Conservation (phyloP, 169 alveolate genomes). For the Plasmodium chabaudi region DNA sequence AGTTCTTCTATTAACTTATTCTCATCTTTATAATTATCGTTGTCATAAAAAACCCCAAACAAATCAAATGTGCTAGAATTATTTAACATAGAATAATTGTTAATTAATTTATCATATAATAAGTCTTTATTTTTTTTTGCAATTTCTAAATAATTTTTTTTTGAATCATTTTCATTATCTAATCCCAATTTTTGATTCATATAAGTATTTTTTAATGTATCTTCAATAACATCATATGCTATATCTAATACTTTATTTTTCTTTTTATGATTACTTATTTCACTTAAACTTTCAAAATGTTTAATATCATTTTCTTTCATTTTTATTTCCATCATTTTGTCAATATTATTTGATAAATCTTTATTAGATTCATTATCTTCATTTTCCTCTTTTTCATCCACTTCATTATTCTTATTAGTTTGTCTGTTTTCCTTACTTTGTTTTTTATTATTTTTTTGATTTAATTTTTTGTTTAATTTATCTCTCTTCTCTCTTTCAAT, state of each 20-base stretch:
- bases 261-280: constrained; percentile 46
- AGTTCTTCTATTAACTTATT: constrained; percentile 38
- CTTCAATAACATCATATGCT: constrained; percentile 59
- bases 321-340: constrained; percentile 39
- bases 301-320: constrained; percentile 16
- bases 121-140: constrained; percentile 69
- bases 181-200: neutral
- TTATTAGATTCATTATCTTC: neutral
- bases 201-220: constrained; percentile 47
- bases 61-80: constrained; percentile 61
- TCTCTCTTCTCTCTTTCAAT: constrained; percentile 56
- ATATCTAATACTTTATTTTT: constrained; percentile 63
- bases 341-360: constrained; percentile 9
- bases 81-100: constrained; percentile 32
- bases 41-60: constrained; percentile 74
- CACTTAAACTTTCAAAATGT: constrained; percentile 53
- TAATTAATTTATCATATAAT: constrained; percentile 35
- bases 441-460: constrained; percentile 4
- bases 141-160: constrained; percentile 55
- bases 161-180: constrained; percentile 10
- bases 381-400: neutral
- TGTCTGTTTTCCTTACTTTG: constrained; percentile 6
- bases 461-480: constrained; percentile 34
- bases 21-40: constrained; percentile 40
- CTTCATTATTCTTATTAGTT: too few species aligned